Percentiles rank a stretch among this genome's conserved stretches.
Evolutionary conservation across 2,329 filamentous ascomycete species (phyloP).

Genomic region (Pseudogymnoascus sp.): DNA sequence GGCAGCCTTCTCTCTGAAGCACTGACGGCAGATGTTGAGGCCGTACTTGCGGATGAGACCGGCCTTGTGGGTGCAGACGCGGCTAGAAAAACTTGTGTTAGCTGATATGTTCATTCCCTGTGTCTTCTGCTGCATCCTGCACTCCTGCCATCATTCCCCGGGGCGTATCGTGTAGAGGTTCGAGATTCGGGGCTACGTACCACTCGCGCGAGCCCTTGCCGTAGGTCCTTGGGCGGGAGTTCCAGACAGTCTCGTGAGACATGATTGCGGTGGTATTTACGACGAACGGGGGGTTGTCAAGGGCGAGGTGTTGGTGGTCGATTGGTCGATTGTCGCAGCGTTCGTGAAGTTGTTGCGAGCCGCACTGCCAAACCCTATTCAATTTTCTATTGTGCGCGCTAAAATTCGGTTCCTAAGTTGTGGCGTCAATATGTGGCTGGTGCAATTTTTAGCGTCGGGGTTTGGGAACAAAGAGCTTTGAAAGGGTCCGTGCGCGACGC

Average conservation of each 20-base stretch:
- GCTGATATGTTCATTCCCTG: slow-evolving; percentile 10
- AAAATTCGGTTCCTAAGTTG: slow-evolving; percentile 7
- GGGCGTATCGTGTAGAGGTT: slow-evolving; percentile 18
- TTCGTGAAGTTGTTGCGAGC: slow-evolving; percentile 8
- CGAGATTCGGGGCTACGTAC: slow-evolving; percentile 46
- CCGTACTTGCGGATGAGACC: slow-evolving; percentile 99
- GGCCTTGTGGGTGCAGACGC: slow-evolving; percentile 86
- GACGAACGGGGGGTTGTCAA: slow-evolving; percentile 10
- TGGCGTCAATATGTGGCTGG: slow-evolving; percentile 8
- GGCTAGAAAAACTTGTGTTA: slow-evolving; percentile 39
- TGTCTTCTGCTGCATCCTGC: slow-evolving; percentile 7
- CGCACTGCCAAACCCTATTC: slow-evolving; percentile 7
- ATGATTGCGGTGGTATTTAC: slow-evolving; percentile 41
- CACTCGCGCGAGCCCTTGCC: slow-evolving; percentile 92
- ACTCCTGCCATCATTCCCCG: slow-evolving; percentile 18
- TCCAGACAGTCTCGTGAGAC: slow-evolving; percentile 97
- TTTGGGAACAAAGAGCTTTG: neutral
- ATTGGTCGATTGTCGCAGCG: slow-evolving; percentile 9
- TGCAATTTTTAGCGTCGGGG: slow-evolving; percentile 1
- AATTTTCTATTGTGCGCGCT: slow-evolving; percentile 9
- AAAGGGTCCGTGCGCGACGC: neutral
- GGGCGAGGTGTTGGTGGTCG: slow-evolving; percentile 8
- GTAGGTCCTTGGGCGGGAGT: slow-evolving; percentile 93
- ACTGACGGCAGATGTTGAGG: slow-evolving; percentile 77
- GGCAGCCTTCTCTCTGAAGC: slow-evolving; percentile 65